phyloP scores from a whole-genome alignment of 768 basidiomycete species.

The Pleurotus sapidus region DNA sequence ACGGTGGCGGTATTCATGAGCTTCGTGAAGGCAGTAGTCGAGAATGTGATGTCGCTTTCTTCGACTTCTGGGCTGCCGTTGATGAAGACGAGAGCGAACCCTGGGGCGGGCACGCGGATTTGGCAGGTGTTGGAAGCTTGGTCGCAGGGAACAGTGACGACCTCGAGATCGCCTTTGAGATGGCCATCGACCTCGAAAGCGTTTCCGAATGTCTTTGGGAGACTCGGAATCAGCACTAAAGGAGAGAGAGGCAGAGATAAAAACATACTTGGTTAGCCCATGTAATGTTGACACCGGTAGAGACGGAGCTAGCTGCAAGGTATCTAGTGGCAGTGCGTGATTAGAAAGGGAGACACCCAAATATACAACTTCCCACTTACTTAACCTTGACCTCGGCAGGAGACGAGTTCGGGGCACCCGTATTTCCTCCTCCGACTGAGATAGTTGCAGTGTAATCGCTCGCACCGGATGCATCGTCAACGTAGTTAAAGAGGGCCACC shows the following conservation, averaged over 20 bases:
- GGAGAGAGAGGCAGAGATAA: too few relatives aligned
- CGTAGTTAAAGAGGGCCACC: slow-evolving; percentile 71
- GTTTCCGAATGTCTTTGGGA: slow-evolving; percentile 11
- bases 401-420: slow-evolving; percentile 30
- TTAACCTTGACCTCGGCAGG: slow-evolving; percentile 56
- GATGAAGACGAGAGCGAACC: slow-evolving; percentile 74
- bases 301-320: slow-evolving; percentile 42
- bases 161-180: slow-evolving; percentile 43
- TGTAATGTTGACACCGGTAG: slow-evolving; percentile 54
- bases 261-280: slow-evolving; percentile 63
- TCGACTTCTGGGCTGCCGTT: slow-evolving; percentile 33
- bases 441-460: slow-evolving; percentile 54
- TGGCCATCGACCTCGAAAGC: slow-evolving; percentile 65
- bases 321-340: slow-evolving; percentile 37
- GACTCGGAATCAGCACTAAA: too few relatives aligned
- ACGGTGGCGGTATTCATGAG: slow-evolving; percentile 50
- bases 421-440: slow-evolving; percentile 40
- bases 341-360: too few relatives aligned
- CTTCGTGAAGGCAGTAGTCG: slow-evolving; percentile 56
- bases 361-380: too few relatives aligned
- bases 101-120: slow-evolving; percentile 65
- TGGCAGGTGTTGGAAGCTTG: slow-evolving; percentile 46
- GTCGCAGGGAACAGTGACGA: slow-evolving; percentile 58
- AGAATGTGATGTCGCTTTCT: slow-evolving; percentile 40
- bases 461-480: slow-evolving; percentile 56